Conservation (phyloP, 305 asterid genomes). For the Fraxinus velutina region DNA sequence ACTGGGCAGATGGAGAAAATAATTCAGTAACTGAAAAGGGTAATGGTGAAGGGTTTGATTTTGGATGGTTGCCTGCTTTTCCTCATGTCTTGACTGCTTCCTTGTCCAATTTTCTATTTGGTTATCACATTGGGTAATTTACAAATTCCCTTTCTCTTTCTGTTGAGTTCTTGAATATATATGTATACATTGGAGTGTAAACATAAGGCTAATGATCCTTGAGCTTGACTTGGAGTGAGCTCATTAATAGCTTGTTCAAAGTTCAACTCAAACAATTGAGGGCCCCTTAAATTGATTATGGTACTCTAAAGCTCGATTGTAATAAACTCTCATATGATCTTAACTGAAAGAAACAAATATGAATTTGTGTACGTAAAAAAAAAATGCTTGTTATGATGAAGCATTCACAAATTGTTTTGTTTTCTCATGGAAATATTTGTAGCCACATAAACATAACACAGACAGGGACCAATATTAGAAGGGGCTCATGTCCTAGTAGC, state of each 20-base stretch:
- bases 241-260: not conserved
- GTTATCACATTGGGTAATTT: slow-evolving; percentile 79
- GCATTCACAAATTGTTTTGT: not conserved
- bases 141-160: not conserved
- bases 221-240: not conserved
- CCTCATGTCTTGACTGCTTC: slow-evolving; percentile 78
- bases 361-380: not conserved
- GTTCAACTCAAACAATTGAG: not conserved
- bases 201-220: not conserved
- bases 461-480: not conserved
- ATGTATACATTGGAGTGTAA: not conserved
- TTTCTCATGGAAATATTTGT: not conserved
- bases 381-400: not conserved
- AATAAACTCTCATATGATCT: not conserved
- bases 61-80: slow-evolving; percentile 72
- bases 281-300: not conserved
- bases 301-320: not conserved
- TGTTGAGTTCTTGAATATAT: not conserved
- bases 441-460: not conserved
- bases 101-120: slow-evolving; percentile 81
- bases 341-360: not conserved
- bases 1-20: slow-evolving; percentile 28
- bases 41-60: slow-evolving; percentile 36
- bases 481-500: not conserved
- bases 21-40: slow-evolving; percentile 30